These are phyloP conservation scores for Rubus idaeus DNA, from an alignment of 306 rosid genomes.

Conservation along the genomic window DNA sequence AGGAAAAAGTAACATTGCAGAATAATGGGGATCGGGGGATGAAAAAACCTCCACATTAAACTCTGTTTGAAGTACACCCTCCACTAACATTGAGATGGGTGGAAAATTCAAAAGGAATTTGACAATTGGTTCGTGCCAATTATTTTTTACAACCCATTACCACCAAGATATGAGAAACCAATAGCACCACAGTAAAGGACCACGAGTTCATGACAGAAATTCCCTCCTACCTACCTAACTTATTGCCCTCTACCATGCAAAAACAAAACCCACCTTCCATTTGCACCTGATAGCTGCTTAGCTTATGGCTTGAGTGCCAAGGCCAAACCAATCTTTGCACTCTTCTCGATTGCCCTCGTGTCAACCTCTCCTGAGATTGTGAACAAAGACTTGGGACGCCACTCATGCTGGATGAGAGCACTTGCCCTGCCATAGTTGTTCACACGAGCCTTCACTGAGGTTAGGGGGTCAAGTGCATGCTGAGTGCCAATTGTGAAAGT, in stretches of 20 bases:
- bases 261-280: constrained; percentile 22
- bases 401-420: constrained; percentile 85
- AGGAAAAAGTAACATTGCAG: background rate
- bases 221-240: constrained; percentile 30
- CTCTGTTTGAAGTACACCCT: constrained; percentile 22
- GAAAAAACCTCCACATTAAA: constrained; percentile 7
- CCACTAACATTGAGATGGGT: constrained; percentile 13
- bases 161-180: constrained; percentile 50
- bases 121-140: constrained; percentile 45
- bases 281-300: constrained; percentile 3
- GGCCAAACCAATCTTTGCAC: constrained; percentile 89
- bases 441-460: constrained; percentile 80
- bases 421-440: constrained; percentile 78
- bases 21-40: accelerated
- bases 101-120: constrained; percentile 19
- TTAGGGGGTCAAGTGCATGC: constrained; percentile 84
- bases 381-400: constrained; percentile 75
- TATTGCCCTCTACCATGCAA: constrained; percentile 36
- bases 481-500: constrained; percentile 75
- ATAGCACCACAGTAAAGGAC: constrained; percentile 36
- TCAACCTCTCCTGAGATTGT: constrained; percentile 89
- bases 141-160: constrained; percentile 59
- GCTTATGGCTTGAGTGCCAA: constrained; percentile 76
- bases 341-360: constrained; percentile 76
- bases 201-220: constrained; percentile 39